Percentiles rank a stretch among this genome's conserved stretches.
These are phyloP conservation scores for Helianthus tuberosus DNA, from an alignment of 129 eudicot species.

Conservation along the genomic window DNA sequence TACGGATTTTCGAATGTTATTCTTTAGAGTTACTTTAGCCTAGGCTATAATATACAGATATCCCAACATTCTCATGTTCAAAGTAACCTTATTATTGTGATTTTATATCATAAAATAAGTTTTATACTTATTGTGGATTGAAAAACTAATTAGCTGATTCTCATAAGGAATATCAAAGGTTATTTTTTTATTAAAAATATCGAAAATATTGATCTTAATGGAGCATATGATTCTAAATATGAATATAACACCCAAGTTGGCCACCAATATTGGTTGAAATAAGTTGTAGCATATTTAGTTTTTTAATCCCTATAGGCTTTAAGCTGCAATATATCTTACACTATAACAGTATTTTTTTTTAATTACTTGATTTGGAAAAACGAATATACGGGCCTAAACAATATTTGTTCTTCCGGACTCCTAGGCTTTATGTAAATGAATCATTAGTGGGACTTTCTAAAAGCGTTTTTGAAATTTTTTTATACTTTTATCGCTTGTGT, in stretches of 20 bases:
- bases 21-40: conserved; percentile 3
- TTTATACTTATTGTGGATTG: conserved; percentile 16
- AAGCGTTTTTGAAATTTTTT: too few relatives aligned
- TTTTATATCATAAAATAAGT: background rate
- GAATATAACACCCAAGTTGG: conserved; percentile 26
- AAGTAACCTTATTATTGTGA: conserved; percentile 12
- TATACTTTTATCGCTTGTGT: too few relatives aligned
- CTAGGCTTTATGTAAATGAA: too few relatives aligned
- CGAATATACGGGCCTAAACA: background rate
- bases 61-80: conserved; percentile 9
- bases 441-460: too few relatives aligned
- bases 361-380: conserved; percentile 14
- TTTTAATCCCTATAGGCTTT: conserved; percentile 23
- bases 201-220: conserved; percentile 20
- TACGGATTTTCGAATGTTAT: conserved; percentile 16
- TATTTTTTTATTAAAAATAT: background rate
- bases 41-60: conserved; percentile 1
- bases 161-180: background rate
- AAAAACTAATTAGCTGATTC: conserved; percentile 6
- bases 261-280: conserved; percentile 25
- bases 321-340: conserved; percentile 14
- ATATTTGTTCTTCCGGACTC: too few relatives aligned
- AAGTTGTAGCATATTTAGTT: conserved; percentile 9
- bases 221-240: conserved; percentile 38
- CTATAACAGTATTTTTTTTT: background rate